Evolutionary conservation across 495 filamentous ascomycete species (phyloP), one percentile per base, ranked within the genome.

Genomic region (Penicillium subrubescens): DNA sequence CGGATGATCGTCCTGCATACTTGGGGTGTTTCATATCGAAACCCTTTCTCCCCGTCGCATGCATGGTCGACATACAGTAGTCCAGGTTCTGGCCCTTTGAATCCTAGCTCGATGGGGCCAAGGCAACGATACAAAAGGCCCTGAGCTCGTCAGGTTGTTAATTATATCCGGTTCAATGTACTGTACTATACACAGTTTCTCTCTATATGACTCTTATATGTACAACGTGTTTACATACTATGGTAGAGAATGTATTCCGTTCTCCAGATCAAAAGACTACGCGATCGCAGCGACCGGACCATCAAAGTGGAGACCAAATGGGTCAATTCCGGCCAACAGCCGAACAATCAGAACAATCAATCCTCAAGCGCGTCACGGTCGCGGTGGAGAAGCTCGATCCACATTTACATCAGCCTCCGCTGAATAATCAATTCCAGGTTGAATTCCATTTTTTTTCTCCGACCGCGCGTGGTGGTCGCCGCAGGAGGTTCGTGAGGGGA

Each of bases 1-100:
- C 43, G 21, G 44, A 48, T 25, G 44, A 48, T 48, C 44, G 44
- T 48, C 44, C 44, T 48, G 44, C 44, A 48, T 48, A 48, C 44
- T 21, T 48, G 44, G 8, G 44, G 44, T 25, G 44, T 48, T 48
- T 48, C 44, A 48, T 12, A 48, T 48, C 8, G 21, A 25, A 23
- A 19, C 44, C 44, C 23, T 23, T 25, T 8, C 19, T 3, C 43
- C 8, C 43, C 41, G 19, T 46, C 11, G 43, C 43, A 14, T 48
- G 44, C 44, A 48, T 48, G 44, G 44, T 48, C 44, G 44, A 48
- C 19, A 25, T n/a, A n/a, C n/a, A n/a, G n/a, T n/a, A 48, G 44
- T 12, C 44, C 44, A 48, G 44, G 10, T 19, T 46, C 43, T 21
- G n/a, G 35, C 35, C 12, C 10, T 8, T 37, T 37, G 41, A 21